Evolutionary conservation across 2,329 filamentous ascomycete species (phyloP).

Genomic region (Endocalyx cinctus): DNA sequence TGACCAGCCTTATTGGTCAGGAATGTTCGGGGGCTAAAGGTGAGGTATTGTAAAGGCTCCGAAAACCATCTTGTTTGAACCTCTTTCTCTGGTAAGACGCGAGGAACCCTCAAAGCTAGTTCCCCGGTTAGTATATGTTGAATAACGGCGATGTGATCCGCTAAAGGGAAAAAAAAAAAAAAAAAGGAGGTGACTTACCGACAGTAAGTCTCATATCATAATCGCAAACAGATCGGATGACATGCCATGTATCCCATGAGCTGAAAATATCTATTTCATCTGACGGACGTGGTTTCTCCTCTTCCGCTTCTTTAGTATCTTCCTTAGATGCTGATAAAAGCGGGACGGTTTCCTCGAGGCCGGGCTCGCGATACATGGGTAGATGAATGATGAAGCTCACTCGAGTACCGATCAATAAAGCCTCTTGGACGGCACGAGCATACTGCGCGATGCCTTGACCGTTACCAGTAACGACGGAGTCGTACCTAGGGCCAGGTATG

Average conservation of each 20-base stretch:
- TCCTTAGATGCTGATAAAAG: slow-evolving; percentile 44
- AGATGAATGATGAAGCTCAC: slow-evolving; percentile 77
- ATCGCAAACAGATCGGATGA: slow-evolving; percentile 77
- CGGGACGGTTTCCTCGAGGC: slow-evolving; percentile 47
- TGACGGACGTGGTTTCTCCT: too few species aligned
- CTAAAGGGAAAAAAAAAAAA: slow-evolving; percentile 2
- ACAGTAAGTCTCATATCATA: slow-evolving; percentile 78
- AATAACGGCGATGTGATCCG: neutral
- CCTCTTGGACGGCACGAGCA: slow-evolving; percentile 78
- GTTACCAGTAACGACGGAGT: slow-evolving; percentile 48
- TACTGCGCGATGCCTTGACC: slow-evolving; percentile 64
- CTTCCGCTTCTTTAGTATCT: slow-evolving; percentile 23
- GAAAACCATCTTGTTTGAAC: slow-evolving; percentile 66
- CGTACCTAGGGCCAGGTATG: slow-evolving; percentile 69
- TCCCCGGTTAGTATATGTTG: slow-evolving; percentile 8
- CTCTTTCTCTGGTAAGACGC: slow-evolving; percentile 52
- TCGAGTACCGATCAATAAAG: slow-evolving; percentile 67
- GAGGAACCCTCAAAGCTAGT: slow-evolving; percentile 53
- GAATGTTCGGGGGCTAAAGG: slow-evolving; percentile 50
- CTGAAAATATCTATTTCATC: slow-evolving; percentile 69
- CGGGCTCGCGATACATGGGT: slow-evolving; percentile 74
- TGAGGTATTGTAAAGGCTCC: slow-evolving; percentile 61
- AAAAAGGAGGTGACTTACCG: slow-evolving; percentile 54
- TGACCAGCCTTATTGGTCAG: slow-evolving; percentile 56
- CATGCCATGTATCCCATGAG: slow-evolving; percentile 92